Evolutionary conservation across 1,284 basidiomycete genomes (phyloP), one percentile per base, ranked within the genome.

Genomic region (Coniophora puteana): DNA sequence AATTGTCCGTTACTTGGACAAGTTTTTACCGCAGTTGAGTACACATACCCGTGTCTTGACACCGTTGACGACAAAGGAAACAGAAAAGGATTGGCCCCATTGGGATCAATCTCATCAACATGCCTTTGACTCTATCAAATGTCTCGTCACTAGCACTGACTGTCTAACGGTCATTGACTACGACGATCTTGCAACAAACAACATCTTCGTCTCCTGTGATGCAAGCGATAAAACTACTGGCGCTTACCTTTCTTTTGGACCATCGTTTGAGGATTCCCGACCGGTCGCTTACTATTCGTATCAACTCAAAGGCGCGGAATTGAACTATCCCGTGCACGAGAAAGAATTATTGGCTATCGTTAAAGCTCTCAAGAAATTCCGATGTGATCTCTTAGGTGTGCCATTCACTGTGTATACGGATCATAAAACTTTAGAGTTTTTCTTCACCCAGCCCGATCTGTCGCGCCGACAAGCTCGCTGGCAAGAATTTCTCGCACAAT

Each of bases 121-220:
- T 38, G 67, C 67, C 0, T 74, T 75, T 35, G 47, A 69, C 0
- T 47, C 46, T 0, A 67, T 75, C 29, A 73, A 74, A 38, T 0
- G 10, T 0, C 44, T 71, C 0, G 61, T 64, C 2, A 41, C 44
- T 2, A 49, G 45, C 28, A 30, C 36, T 0, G 54, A 57, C 3
- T 61, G 57, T 45, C 46, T 62, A 8, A 64, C 62, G 0, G 53
- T 49, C 0, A 65, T 65, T 33, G 58, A 65, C 40, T 62, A 69
- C 36, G 41, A 59, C 1, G 47, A 63, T 16, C 43, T 50, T 0
- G 51, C 51, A 6, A 31, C 49, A 0, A 61, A 69, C 25, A 42
- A 55, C 0, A 64, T 71, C 4, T 72, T 65, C 39, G 38, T 72
- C 0, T 66, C 62, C 0, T 57, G 52, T 0, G 62, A 74, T 42